These are phyloP conservation scores for Sarocladiaceae sp. DNA, from an alignment of 2,329 filamentous ascomycete species.

Conservation along the genomic window DNA sequence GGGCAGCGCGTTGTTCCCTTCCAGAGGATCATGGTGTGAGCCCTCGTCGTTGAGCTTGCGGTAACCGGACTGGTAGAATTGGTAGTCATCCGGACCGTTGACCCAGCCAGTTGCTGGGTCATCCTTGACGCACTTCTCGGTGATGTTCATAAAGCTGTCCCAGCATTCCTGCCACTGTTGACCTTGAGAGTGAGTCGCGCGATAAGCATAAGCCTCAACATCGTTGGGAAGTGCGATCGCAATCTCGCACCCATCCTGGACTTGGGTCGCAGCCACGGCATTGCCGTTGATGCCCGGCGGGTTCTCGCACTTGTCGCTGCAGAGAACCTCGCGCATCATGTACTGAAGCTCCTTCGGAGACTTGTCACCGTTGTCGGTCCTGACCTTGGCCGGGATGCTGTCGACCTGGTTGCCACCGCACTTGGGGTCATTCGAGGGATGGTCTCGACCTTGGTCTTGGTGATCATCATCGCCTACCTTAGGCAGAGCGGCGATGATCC, in stretches of 20 bases:
- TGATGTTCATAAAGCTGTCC: constrained; percentile 1
- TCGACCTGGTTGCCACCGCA: neutral
- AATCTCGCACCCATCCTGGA: neutral
- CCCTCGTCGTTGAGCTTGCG: neutral
- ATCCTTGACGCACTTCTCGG: constrained; percentile 4
- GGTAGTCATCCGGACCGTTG: neutral
- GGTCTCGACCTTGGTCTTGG: neutral
- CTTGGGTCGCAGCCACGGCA: neutral
- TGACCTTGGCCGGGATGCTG: neutral
- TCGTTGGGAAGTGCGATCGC: neutral
- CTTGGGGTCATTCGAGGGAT: neutral
- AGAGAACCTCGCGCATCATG: constrained; percentile 1
- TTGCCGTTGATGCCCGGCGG: neutral
- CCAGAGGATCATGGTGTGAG: neutral
- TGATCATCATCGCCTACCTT: neutral
- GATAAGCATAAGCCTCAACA: neutral
- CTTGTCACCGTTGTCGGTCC: neutral
- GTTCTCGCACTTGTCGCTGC: neutral
- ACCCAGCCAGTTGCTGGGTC: neutral
- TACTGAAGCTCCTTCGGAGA: neutral
- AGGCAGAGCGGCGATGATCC: neutral
- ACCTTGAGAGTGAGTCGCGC: neutral
- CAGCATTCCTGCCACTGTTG: neutral
- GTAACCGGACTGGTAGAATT: neutral
- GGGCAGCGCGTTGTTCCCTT: neutral